Conservation (phyloP, 768 basidiomycete species). For the Psilocybe azurescens region DNA sequence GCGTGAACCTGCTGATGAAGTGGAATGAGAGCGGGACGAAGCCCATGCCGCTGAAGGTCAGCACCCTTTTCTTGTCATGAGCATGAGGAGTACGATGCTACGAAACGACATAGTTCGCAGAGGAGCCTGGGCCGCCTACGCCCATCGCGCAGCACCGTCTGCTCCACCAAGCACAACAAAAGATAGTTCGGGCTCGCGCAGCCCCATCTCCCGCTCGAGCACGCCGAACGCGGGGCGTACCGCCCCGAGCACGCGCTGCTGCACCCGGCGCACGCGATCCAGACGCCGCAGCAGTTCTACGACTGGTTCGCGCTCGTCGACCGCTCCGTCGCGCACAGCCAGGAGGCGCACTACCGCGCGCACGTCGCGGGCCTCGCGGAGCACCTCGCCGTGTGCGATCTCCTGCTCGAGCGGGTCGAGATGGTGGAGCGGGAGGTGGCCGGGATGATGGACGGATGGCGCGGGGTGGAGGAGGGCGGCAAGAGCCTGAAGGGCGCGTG, state of each 20-base stretch:
- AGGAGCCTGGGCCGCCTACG: constrained; percentile 25
- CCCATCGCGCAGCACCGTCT: constrained; percentile 23
- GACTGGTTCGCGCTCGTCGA: constrained; percentile 96
- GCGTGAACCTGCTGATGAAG: constrained; percentile 66
- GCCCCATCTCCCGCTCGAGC: constrained; percentile 34
- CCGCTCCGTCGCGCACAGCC: constrained; percentile 88
- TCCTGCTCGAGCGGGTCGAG: constrained; percentile 71
- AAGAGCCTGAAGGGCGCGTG: constrained; percentile 90
- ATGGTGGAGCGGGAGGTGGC: constrained; percentile 77
- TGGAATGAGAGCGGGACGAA: constrained; percentile 50
- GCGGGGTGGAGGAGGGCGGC: constrained; percentile 91
- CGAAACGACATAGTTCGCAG: constrained; percentile 18
- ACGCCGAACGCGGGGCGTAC: neutral
- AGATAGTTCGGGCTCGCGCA: constrained; percentile 44
- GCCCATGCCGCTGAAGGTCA: constrained; percentile 80
- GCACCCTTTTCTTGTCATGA: neutral
- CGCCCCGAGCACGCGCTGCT: constrained; percentile 32
- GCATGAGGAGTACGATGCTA: neutral
- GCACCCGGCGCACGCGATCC: constrained; percentile 78
- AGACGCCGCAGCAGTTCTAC: constrained; percentile 95
- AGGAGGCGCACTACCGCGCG: constrained; percentile 90
- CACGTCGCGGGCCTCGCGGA: constrained; percentile 79
- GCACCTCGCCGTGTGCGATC: constrained; percentile 81
- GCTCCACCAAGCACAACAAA: constrained; percentile 21
- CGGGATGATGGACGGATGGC: constrained; percentile 85